These are phyloP conservation scores for Pseudogymnoascus sp. DNA, from an alignment of 2,329 filamentous ascomycete species.

Conservation along the genomic window DNA sequence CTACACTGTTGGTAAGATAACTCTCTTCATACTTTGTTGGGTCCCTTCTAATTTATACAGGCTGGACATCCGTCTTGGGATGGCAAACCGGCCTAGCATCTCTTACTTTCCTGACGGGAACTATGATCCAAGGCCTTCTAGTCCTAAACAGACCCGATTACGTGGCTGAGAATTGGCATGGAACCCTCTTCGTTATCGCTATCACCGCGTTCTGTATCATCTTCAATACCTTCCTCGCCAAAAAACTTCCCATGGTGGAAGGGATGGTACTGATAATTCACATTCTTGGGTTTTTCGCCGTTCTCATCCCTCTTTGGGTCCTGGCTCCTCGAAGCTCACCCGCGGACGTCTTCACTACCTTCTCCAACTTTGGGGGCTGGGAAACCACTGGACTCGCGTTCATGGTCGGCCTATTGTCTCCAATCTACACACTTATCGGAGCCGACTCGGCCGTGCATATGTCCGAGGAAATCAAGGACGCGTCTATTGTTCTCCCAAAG, in stretches of 20 bases:
- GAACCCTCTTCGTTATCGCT: conserved; percentile 35
- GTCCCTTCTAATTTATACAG: conserved; percentile 19
- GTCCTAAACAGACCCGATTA: conserved; percentile 28
- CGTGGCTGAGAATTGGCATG: conserved; percentile 33
- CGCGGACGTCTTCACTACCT: conserved; percentile 25
- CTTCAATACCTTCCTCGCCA: conserved; percentile 37
- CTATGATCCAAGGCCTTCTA: conserved; percentile 36
- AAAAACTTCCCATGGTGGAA: conserved; percentile 35
- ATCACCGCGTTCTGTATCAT: conserved; percentile 33
- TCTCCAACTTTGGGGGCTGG: conserved; percentile 28
- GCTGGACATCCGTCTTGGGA: conserved; percentile 38
- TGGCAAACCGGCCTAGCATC: conserved; percentile 37
- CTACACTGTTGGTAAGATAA: conserved; percentile 37
- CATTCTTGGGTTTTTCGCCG: conserved; percentile 35
- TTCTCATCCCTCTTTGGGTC: conserved; percentile 32
- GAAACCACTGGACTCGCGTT: conserved; percentile 26
- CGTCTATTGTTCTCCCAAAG: conserved; percentile 37
- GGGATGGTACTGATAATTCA: conserved; percentile 36
- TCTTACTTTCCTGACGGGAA: conserved; percentile 34
- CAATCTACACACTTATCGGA: conserved; percentile 20
- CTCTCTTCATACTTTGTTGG: conserved; percentile 8
- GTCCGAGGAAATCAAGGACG: conserved; percentile 42
- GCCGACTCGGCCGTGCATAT: conserved; percentile 29
- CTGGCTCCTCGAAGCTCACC: conserved; percentile 23
- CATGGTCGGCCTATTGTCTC: conserved; percentile 31